These are phyloP conservation scores for Suhomyces faveliae DNA, from an alignment of 805 yeast genomes.

Conservation along the genomic window DNA sequence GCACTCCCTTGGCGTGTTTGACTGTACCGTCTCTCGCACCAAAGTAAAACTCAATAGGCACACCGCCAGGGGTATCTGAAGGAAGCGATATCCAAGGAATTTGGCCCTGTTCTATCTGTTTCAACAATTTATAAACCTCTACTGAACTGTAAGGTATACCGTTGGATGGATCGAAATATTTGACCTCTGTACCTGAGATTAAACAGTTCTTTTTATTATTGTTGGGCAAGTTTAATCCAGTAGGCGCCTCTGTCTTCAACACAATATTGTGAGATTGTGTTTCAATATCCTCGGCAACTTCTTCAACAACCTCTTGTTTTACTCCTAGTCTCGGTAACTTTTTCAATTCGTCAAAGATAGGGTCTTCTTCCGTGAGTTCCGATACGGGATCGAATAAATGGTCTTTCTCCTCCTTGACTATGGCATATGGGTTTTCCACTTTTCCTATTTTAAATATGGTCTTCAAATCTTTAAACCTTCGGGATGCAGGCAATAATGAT, in stretches of 20 bases:
- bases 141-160: constrained; percentile 86
- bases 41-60: constrained; percentile 40
- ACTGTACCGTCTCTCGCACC: constrained; percentile 52
- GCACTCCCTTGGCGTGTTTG: constrained; percentile 81
- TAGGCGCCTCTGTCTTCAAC: constrained; percentile 68
- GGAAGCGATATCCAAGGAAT: constrained; percentile 52
- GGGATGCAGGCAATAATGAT: constrained; percentile 49
- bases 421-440: constrained; percentile 39
- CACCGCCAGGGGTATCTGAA: constrained; percentile 56
- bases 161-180: constrained; percentile 82
- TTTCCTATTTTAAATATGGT: constrained; percentile 44
- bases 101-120: constrained; percentile 45
- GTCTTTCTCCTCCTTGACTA: constrained; percentile 32
- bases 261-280: constrained; percentile 42
- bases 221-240: constrained; percentile 69
- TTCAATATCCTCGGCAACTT: constrained; percentile 40
- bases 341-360: constrained; percentile 42
- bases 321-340: constrained; percentile 64
- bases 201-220: constrained; percentile 67
- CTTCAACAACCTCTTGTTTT: constrained; percentile 43
- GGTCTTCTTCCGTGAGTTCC: constrained; percentile 34
- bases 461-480: constrained; percentile 55
- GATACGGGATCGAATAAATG: constrained; percentile 33
- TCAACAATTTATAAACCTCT: constrained; percentile 70
- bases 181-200: constrained; percentile 75